phyloP scores from a whole-genome alignment of 306 rosid species.

The Neltuma alba region DNA sequence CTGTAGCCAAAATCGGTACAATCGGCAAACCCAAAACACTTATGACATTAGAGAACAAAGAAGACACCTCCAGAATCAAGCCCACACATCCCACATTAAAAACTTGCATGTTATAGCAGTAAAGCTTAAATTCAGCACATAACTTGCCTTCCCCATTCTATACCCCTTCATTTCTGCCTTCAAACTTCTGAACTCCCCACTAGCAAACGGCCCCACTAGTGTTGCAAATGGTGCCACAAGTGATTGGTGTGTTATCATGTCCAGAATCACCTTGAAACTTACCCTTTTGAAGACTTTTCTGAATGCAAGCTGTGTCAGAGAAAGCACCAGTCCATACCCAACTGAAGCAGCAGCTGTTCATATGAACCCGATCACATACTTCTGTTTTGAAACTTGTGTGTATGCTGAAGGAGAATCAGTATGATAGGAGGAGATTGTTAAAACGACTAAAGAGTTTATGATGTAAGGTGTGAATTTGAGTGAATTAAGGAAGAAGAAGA shows the following conservation, averaged over 20 bases:
- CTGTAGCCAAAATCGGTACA: constrained; percentile 43
- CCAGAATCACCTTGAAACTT: constrained; percentile 39
- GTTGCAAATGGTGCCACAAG: constrained; percentile 35
- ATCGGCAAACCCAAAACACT: constrained; percentile 50
- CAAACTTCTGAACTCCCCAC: constrained; percentile 50
- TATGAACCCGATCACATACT: constrained; percentile 42
- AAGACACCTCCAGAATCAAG: constrained; percentile 50
- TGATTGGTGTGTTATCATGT: constrained; percentile 43
- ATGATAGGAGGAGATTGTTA: constrained; percentile 55
- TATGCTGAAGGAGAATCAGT: constrained; percentile 7
- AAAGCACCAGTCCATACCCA: constrained; percentile 45
- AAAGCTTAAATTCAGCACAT: constrained; percentile 44
- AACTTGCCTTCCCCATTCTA: constrained; percentile 43
- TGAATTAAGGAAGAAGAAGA: constrained; percentile 59
- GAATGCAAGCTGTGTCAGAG: constrained; percentile 43
- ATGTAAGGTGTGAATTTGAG: constrained; percentile 57
- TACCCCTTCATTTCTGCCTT: constrained; percentile 40
- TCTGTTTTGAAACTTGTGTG: neutral
- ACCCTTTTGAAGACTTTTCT: constrained; percentile 40
- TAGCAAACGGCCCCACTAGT: constrained; percentile 45
- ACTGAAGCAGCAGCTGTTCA: constrained; percentile 52
- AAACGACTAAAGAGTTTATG: constrained; percentile 54
- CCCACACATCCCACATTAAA: constrained; percentile 45
- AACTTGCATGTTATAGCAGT: constrained; percentile 42
- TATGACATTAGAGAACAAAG: constrained; percentile 54